Base-by-base conservation (phyloP, 2,329 filamentous ascomycete genomes). In the Orbilia javanica region DNA sequence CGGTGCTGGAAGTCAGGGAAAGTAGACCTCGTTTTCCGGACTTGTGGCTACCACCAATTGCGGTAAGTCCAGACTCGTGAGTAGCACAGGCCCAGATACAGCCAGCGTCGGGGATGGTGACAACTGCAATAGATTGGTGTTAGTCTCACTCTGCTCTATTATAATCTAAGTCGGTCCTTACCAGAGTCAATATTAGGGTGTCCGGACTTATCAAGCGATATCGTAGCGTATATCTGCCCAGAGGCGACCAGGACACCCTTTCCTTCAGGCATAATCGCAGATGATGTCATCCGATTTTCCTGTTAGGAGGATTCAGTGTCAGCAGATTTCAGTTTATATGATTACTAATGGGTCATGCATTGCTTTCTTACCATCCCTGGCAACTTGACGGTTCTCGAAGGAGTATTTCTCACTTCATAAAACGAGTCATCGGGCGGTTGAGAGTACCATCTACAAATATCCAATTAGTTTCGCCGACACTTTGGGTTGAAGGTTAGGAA, bases 231-330 rank as follows among this genome's bases (percentile, higher is more conserved):
- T 1, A 57, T 42, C 34, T 70, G 65, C 25, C 72, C 72, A 18
- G 72, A 77, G n/a, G 72, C 72, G 25, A 77, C 66, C 39, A 77
- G 60, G 15, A 77, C 62, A 6, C 73, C 73, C 29, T 67, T 77
- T 11, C 73, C 73, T 63, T 71, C 73, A 31, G 73, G 66, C 66
- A 77, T 70, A 44, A 77, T 77, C 10, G 73, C 70, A 25, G 73
- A 77, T 63, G 73, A 77, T 36, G 73, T 77, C 73, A 77, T 71
- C 27, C 73, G 73, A 34, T 77, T 70, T 52, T 77, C 73, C 73
- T 77, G 15, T 15, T 39, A 60, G 6, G 18, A 31, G 6, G 27
- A 27, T 1, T 10, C 18, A n/a, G 57, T 63, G 27, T 67, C 22
- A 46, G 39, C 15, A n/a, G n/a, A n/a, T 22, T 7, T 46, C 25